Evolutionary conservation across 441 rosid genomes (phyloP).

Genomic region (Manihot esculenta): DNA sequence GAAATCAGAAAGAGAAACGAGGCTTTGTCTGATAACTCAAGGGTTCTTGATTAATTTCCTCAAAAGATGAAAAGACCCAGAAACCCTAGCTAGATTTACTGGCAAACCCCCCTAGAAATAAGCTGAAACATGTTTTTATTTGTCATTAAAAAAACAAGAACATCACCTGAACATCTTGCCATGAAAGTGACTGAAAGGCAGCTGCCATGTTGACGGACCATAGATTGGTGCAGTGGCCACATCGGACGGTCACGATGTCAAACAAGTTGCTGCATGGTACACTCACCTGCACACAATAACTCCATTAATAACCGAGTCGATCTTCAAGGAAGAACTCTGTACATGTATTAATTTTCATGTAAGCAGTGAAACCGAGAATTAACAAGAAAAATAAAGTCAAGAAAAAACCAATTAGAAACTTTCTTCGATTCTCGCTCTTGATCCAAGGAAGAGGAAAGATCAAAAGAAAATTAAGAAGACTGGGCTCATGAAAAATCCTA

Average conservation of each 20-base stretch:
- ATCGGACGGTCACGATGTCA: conserved; percentile 89
- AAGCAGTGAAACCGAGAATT: no score
- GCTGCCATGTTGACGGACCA: conserved; percentile 98
- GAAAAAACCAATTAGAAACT: no score
- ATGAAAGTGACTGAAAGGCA: conserved; percentile 75
- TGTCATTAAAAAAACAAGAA: background rate
- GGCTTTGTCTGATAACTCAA: conserved; percentile 18
- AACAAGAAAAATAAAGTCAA: no score
- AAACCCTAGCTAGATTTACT: conserved; percentile 32
- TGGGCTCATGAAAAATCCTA: no score
- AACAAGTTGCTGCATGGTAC: conserved; percentile 87
- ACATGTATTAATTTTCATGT: background rate
- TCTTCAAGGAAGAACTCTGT: background rate
- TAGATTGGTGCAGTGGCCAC: conserved; percentile 93
- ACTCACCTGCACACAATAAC: conserved; percentile 57
- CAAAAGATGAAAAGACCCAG: conserved; percentile 20
- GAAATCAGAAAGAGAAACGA: background rate
- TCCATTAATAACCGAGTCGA: background rate
- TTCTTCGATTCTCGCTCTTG: no score
- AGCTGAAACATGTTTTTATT: conserved; percentile 1
- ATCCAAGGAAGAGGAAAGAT: no score
- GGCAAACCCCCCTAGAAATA: conserved; percentile 15
- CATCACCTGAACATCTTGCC: conserved; percentile 75
- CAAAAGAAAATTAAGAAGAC: no score
- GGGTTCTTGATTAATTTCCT: conserved; percentile 18